A percentile compares a stretch with the other conserved stretches of the same genome.
Evolutionary conservation across 805 yeast genomes (phyloP).

Genomic region (Ogataea pignaliae): DNA sequence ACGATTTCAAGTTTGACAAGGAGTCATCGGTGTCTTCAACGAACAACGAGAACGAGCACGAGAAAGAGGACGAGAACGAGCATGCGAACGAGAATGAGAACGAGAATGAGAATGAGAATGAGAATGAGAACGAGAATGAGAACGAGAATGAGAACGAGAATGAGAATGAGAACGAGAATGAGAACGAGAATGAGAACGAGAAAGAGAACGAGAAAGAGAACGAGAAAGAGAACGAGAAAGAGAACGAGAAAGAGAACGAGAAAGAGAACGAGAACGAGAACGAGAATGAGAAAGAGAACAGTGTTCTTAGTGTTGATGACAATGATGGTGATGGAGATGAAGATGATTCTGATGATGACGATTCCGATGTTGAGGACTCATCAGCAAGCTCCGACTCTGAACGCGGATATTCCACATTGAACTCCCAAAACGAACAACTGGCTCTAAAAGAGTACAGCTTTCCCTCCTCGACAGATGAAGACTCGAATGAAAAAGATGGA

Average conservation of each 20-base stretch:
- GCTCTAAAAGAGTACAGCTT: slow-evolving; percentile 7
- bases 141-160: slow-evolving; percentile 3
- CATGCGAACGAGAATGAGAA: slow-evolving; percentile 3
- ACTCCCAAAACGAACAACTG: slow-evolving; percentile 4
- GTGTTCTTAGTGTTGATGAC: slow-evolving; percentile 3
- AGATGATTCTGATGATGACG: not conserved
- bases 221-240: slow-evolving; percentile 1
- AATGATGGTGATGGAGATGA: slow-evolving; percentile 3
- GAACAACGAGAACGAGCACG: slow-evolving; percentile 2
- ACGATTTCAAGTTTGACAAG: slow-evolving; percentile 3
- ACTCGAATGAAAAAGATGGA: not conserved
- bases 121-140: slow-evolving; percentile 1
- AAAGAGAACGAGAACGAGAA: slow-evolving; percentile 2
- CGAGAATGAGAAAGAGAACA: slow-evolving; percentile 1
- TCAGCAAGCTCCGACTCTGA: not conserved
- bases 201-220: slow-evolving; percentile 2
- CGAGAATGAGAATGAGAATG: slow-evolving; percentile 2
- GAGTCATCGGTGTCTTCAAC: not conserved
- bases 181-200: slow-evolving; percentile 2
- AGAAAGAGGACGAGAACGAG: slow-evolving; percentile 1
- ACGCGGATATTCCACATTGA: not conserved
- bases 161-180: slow-evolving; percentile 3
- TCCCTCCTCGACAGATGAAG: not conserved
- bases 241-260: slow-evolving; percentile 3
- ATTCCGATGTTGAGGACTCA: slow-evolving; percentile 1